Conservation (phyloP, 1,284 basidiomycete genomes). For the Tausonia pullulans region DNA sequence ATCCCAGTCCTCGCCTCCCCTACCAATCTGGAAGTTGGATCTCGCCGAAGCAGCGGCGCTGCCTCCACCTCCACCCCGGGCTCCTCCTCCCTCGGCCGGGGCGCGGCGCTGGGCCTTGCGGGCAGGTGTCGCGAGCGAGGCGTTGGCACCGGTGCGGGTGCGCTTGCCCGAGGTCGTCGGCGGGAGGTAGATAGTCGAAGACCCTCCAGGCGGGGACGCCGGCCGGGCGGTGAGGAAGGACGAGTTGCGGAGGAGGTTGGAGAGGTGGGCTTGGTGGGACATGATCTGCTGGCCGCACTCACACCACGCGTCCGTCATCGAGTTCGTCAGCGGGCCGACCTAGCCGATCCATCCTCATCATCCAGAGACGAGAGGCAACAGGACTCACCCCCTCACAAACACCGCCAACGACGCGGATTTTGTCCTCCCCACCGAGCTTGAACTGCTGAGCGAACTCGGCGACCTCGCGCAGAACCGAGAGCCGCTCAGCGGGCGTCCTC, state of each 20-base stretch:
- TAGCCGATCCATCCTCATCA: not conserved
- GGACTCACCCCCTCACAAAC: conserved; percentile 67
- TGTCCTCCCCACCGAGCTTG: conserved; percentile 95
- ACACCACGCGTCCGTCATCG: not conserved
- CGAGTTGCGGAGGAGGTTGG: conserved; percentile 30
- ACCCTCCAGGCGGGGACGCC: conserved; percentile 51
- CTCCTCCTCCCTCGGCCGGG: conserved; percentile 39
- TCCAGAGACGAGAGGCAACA: not conserved
- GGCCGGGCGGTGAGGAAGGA: conserved; percentile 43
- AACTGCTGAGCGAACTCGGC: conserved; percentile 85
- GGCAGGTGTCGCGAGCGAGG: not conserved
- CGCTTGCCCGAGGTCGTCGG: conserved; percentile 13
- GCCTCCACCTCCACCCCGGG: conserved; percentile 33
- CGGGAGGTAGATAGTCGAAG: conserved; percentile 20
- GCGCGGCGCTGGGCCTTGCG: not conserved
- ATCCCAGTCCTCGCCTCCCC: conserved; percentile 37
- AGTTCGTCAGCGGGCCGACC: not conserved
- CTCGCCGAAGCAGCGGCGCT: conserved; percentile 32
- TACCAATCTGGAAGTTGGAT: conserved; percentile 15
- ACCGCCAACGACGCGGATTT: conserved; percentile 90
- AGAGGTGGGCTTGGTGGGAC: conserved; percentile 56
- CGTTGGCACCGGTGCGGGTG: conserved; percentile 7
- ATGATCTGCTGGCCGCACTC: conserved; percentile 42
- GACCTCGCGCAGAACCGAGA: conserved; percentile 80
- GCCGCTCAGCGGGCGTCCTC: conserved; percentile 61